Base-by-base conservation (phyloP, 2,329 filamentous ascomycete genomes). In the Calonectria montana region DNA sequence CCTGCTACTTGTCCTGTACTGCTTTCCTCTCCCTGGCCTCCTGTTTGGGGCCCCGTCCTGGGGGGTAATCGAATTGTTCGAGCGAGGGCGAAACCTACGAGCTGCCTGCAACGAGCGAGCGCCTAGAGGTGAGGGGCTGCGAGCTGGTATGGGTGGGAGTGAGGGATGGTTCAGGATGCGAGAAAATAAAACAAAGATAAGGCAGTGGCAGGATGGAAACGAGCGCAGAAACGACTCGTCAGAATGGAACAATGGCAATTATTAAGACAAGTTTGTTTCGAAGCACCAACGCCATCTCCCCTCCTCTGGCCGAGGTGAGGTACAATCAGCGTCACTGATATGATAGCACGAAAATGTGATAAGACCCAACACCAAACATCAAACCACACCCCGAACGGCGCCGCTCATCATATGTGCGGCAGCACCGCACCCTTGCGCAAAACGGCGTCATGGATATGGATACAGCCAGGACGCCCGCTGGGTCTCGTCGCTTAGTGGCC, bases 311-410 rank as follows among this genome's bases (percentile, higher is more conserved):
- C 50, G 53, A 67, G 55, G 65, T 41, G 23, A 25, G 69, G 64
- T 64, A 39, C 69, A 67, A 67, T 71, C 69, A 64, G 69, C 69
- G 69, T 67, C 69, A 67, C 69, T 64, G 69, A 71, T 70, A 65
- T 70, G 67, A 70, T 71, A 71, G 53, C 69, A 47, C 66, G 27
- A 29, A 71, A 71, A 67, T 71, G 57, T 71, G 69, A 71, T 71
- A 71, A 67, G 69, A 35, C 45, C 69, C 64, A 63, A 39, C 64
- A 62, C 57, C 59, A 25, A 47, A 47, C 67, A 45, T 27, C 59
- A 43, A 31, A 55, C 39, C 41, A 16, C 53, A 48, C 65, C 27
- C 39, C 23, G 31, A 45, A 67, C 29, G 45, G 23, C 47, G 37
- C 63, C 47, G 47, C 39, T 48, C 62, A 50, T 16, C 50, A 57